phyloP scores from a whole-genome alignment of 169 alveolate genomes.

The Cytauxzoon felis region DNA sequence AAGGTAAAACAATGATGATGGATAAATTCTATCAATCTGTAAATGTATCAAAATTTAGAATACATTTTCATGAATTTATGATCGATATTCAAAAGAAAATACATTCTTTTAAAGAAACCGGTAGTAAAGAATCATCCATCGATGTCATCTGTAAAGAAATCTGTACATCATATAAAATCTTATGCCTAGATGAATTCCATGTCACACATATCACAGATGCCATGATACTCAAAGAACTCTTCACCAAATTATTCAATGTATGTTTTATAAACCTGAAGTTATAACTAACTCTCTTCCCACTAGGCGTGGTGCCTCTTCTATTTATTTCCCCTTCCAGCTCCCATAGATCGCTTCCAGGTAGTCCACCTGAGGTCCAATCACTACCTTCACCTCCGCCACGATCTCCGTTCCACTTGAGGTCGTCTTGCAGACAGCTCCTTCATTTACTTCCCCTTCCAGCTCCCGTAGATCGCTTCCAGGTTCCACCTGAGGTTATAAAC shows the following conservation, averaged over 20 bases:
- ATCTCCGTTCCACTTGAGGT: too few species aligned
- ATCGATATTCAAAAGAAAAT: constrained; percentile 61
- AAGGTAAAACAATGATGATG: constrained; percentile 76
- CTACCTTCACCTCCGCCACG: too few species aligned
- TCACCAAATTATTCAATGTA: constrained; percentile 63
- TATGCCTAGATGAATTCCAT: constrained; percentile 73
- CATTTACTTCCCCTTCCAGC: too few species aligned
- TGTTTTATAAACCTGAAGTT: too few species aligned
- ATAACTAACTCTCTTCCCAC: too few species aligned
- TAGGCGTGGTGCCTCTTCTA: too few species aligned
- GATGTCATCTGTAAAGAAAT: constrained; percentile 56
- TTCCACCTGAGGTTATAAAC: too few species aligned
- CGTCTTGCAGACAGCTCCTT: too few species aligned
- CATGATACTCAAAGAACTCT: constrained; percentile 70
- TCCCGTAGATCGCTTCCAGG: too few species aligned
- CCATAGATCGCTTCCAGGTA: too few species aligned
- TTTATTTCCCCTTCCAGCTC: too few species aligned
- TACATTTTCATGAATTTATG: constrained; percentile 75
- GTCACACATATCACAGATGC: constrained; percentile 77
- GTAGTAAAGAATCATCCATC: constrained; percentile 8
- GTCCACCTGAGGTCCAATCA: too few species aligned
- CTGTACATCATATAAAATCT: constrained; percentile 50
- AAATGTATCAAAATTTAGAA: constrained; percentile 44
- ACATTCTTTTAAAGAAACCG: constrained; percentile 57
- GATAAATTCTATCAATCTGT: constrained; percentile 62